Evolutionary conservation across 768 basidiomycete species (phyloP).

Genomic region (Naematelia aurantialba): DNA sequence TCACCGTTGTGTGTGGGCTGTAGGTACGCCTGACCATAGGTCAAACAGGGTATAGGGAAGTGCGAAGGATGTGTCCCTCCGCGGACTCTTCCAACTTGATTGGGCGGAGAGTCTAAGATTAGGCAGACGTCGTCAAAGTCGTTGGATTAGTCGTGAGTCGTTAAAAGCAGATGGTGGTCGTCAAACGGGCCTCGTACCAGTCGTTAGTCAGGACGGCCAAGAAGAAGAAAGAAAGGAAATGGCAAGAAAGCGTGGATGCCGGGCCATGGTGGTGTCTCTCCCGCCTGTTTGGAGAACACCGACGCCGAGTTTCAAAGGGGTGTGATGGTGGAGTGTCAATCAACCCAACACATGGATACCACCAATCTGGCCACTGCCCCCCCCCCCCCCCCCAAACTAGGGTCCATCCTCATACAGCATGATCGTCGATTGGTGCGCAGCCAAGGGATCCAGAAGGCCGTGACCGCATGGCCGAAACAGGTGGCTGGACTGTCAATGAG

Average conservation of each 20-base stretch:
- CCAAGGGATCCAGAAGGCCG: too few relatives aligned
- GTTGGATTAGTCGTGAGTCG: slow-evolving; percentile 4
- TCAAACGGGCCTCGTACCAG: slow-evolving; percentile 10
- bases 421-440: too few relatives aligned
- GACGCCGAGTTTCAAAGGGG: not conserved
- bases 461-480: too few relatives aligned
- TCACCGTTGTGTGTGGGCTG: not conserved
- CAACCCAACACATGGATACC: slow-evolving; percentile 4
- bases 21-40: too few relatives aligned
- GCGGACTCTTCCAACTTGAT: not conserved
- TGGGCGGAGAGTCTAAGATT: not conserved
- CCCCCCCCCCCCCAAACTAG: too few relatives aligned
- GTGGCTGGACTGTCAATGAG: too few relatives aligned
- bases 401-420: too few relatives aligned
- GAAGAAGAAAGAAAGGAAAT: slow-evolving; percentile 4
- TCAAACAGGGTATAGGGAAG: slow-evolving; percentile 1
- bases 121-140: not conserved
- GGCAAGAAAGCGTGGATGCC: too few relatives aligned
- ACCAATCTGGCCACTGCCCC: too few relatives aligned
- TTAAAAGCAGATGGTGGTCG: slow-evolving; percentile 5
- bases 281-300: not conserved
- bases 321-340: slow-evolving; percentile 1
- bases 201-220: not conserved
- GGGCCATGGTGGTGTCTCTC: not conserved
- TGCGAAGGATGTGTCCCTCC: not conserved